Evolutionary conservation across 1,139 yeast genomes (phyloP), one percentile per base, ranked within the genome.

Genomic region (Candida sp.): DNA sequence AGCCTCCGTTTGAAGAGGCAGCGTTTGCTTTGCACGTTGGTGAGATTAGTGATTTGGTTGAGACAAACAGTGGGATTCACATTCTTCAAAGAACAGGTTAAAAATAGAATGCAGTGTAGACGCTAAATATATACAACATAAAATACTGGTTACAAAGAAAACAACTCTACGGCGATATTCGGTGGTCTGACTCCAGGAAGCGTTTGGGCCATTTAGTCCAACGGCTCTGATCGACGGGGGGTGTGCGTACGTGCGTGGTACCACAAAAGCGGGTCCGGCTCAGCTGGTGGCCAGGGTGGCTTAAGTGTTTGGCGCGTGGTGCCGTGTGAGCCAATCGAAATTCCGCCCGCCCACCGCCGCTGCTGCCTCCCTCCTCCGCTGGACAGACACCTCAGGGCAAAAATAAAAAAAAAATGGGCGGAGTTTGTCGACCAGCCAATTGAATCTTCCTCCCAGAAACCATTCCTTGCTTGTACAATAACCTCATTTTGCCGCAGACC

Each of bases 41-140:
- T 17, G 96, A 92, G 65, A 70, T 90, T 49, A 88, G 96, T 63
- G 89, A 84, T 48, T 83, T 92, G 25, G 87, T 94, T 11, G 98
- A 92, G 69, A 85, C 94, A 11, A 96, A 89, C 60, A 88, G 96
- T 61, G 99, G 99, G 22, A 86, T 91, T 49, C 99, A 94, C 66
- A 69, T 94, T 57, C 85, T 94, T 62, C 88, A 89, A 69, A 80
- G 99, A 67, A 88, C 94, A 2, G 97, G 86, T 8, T 38, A 32
- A 4, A 25, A 22, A 9, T 17, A 30, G 3, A 34, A 11, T 4
- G n/a, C 9, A 33, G 28, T 39, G 7, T 26, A 28, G 44, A 12
- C 25, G 9, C 22, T 11, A 26, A 17, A 11, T 17, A 32, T 12
- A 32, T 9, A 33, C 32, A 22, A 9, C 11, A 6, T 7, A 25